phyloP scores from a whole-genome alignment of 1,284 basidiomycete genomes.

The Heimioporus retisporus region DNA sequence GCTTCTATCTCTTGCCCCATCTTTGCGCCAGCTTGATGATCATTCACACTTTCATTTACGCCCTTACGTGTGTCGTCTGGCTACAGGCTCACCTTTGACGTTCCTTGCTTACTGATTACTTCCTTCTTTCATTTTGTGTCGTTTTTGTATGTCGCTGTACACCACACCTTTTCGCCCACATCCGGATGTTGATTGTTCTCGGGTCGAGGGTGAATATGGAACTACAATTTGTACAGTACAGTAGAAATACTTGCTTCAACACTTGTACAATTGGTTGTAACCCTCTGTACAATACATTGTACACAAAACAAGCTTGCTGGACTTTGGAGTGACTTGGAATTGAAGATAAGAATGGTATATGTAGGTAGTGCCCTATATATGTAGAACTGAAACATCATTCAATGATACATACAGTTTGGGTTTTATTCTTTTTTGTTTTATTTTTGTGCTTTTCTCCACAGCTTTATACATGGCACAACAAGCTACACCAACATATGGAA shows the following conservation, averaged over 20 bases:
- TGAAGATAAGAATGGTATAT: too few relatives aligned
- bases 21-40: slow-evolving; percentile 12
- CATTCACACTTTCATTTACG: slow-evolving; percentile 8
- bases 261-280: slow-evolving; percentile 35
- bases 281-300: slow-evolving; percentile 30
- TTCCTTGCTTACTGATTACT: slow-evolving; percentile 10
- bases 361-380: too few relatives aligned
- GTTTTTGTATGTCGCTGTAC: slow-evolving; percentile 30
- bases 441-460: slow-evolving; percentile 3
- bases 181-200: slow-evolving; percentile 22
- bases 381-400: too few relatives aligned
- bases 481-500: slow-evolving; percentile 5
- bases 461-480: slow-evolving; percentile 22
- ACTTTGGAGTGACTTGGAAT: not conserved
- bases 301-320: slow-evolving; percentile 20
- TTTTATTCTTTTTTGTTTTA: slow-evolving; percentile 5
- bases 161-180: slow-evolving; percentile 1
- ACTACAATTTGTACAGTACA: slow-evolving; percentile 30
- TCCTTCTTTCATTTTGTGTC: slow-evolving; percentile 7
- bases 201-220: slow-evolving; percentile 9
- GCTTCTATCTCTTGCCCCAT: not conserved
- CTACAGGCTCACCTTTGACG: not conserved
- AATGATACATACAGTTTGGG: not conserved
- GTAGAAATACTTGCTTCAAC: slow-evolving; percentile 11
- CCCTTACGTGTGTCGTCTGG: slow-evolving; percentile 1